These are phyloP conservation scores for Xylariaceae sp. DNA, from an alignment of 2,329 filamentous ascomycete genomes.

Conservation along the genomic window DNA sequence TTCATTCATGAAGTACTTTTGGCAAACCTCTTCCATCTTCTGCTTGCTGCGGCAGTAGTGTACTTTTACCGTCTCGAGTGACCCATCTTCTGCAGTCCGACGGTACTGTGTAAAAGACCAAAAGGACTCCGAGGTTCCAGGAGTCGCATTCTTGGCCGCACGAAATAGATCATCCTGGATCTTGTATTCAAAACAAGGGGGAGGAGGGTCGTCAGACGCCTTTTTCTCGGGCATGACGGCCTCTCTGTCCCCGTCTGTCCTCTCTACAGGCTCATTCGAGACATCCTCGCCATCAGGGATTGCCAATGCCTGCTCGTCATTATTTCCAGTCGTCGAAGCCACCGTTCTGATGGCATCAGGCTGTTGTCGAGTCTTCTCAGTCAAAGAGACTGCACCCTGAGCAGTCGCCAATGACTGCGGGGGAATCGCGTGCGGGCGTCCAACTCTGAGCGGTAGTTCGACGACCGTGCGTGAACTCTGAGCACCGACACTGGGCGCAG, in stretches of 20 bases:
- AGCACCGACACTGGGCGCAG: constrained; percentile 12
- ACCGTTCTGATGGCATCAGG: background rate
- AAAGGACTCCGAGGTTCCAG: constrained; percentile 48
- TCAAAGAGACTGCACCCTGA: no score
- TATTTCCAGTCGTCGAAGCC: background rate
- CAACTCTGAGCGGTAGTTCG: constrained; percentile 1
- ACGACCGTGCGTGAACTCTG: constrained; percentile 10
- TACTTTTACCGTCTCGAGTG: constrained; percentile 56
- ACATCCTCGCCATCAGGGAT: background rate
- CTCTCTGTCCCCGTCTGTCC: background rate
- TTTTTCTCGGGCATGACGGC: constrained; percentile 5
- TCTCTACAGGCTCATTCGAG: background rate
- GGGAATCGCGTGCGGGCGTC: constrained; percentile 3
- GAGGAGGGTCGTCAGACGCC: constrained; percentile 30
- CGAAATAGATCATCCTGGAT: constrained; percentile 44
- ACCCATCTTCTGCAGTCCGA: constrained; percentile 40
- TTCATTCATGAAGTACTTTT: constrained; percentile 63
- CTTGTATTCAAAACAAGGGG: constrained; percentile 41
- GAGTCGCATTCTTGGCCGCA: constrained; percentile 43
- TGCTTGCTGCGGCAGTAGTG: constrained; percentile 72
- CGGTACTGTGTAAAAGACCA: constrained; percentile 70
- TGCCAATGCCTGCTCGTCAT: background rate
- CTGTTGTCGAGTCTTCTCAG: background rate
- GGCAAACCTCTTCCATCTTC: constrained; percentile 62
- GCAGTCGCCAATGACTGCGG: no score